phyloP scores from a whole-genome alignment of 345 rosid species.

The Atalantia buxifolia region DNA sequence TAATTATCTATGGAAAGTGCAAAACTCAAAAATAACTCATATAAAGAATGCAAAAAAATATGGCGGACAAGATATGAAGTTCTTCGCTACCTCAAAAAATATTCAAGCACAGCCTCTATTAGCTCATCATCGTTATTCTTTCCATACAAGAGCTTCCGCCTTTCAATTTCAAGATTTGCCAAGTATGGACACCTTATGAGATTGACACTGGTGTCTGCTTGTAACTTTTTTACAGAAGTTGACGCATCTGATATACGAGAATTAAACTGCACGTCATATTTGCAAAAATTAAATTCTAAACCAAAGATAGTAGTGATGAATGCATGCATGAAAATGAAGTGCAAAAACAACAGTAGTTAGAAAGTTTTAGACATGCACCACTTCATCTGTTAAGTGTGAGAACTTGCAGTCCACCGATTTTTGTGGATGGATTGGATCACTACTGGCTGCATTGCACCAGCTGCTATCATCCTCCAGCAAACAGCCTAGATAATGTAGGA shows the following conservation, averaged over 20 bases:
- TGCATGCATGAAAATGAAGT: not conserved
- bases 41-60: not conserved
- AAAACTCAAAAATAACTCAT: conserved; percentile 4
- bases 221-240: conserved; percentile 63
- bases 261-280: conserved; percentile 63
- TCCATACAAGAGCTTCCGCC: conserved; percentile 72
- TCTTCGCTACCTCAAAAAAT: conserved; percentile 57
- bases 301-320: conserved; percentile 10
- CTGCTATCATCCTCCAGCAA: conserved; percentile 81
- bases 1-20: not conserved
- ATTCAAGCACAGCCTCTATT: conserved; percentile 58
- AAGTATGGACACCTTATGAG: conserved; percentile 66
- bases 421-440: conserved; percentile 43
- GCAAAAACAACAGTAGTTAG: conserved; percentile 10
- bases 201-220: conserved; percentile 40
- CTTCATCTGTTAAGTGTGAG: conserved; percentile 66
- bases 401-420: conserved; percentile 51
- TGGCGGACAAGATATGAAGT: conserved; percentile 4
- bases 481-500: conserved; percentile 86
- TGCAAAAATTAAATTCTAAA: conserved; percentile 13
- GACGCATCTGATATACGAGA: conserved; percentile 68
- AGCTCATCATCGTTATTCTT: conserved; percentile 54
- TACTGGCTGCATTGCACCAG: conserved; percentile 42
- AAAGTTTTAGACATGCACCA: conserved; percentile 45
- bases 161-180: conserved; percentile 82